phyloP scores from a whole-genome alignment of 2,329 filamentous ascomycete genomes.

The Nemania abortiva region DNA sequence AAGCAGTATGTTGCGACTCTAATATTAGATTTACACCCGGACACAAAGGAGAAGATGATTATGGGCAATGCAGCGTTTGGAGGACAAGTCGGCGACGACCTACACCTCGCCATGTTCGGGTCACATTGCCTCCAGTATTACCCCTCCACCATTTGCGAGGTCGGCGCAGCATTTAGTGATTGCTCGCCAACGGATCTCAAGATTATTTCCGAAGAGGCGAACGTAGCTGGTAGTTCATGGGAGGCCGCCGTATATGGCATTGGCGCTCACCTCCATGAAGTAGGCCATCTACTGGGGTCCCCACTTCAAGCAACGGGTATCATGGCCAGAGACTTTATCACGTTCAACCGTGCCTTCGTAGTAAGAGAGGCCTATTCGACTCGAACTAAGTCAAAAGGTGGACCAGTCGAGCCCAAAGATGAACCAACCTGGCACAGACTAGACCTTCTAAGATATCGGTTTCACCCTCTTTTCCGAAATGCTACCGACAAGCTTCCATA shows the following conservation, averaged over 20 bases:
- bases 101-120: conserved; percentile 90
- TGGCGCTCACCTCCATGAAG: conserved; percentile 91
- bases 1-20: conserved; percentile 90
- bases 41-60: conserved; percentile 75
- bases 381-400: conserved; percentile 85
- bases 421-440: conserved; percentile 94
- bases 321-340: conserved; percentile 90
- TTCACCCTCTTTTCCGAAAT: conserved; percentile 89
- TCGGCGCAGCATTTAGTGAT: conserved; percentile 88
- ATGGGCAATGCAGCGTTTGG: conserved; percentile 88
- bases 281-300: conserved; percentile 89
- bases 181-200: conserved; percentile 88
- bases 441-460: conserved; percentile 88
- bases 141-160: conserved; percentile 87
- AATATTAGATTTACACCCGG: conserved; percentile 91
- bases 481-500: conserved; percentile 76
- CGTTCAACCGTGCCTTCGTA: conserved; percentile 84
- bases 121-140: conserved; percentile 94
- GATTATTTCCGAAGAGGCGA: conserved; percentile 85
- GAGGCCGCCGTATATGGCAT: conserved; percentile 96
- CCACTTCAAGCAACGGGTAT: conserved; percentile 91
- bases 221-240: conserved; percentile 91
- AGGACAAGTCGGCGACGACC: conserved; percentile 74
- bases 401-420: conserved; percentile 78
- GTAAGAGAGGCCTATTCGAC: conserved; percentile 87